Evolutionary conservation across 2,329 filamentous ascomycete genomes (phyloP).

Genomic region (Fusarium chaquense): DNA sequence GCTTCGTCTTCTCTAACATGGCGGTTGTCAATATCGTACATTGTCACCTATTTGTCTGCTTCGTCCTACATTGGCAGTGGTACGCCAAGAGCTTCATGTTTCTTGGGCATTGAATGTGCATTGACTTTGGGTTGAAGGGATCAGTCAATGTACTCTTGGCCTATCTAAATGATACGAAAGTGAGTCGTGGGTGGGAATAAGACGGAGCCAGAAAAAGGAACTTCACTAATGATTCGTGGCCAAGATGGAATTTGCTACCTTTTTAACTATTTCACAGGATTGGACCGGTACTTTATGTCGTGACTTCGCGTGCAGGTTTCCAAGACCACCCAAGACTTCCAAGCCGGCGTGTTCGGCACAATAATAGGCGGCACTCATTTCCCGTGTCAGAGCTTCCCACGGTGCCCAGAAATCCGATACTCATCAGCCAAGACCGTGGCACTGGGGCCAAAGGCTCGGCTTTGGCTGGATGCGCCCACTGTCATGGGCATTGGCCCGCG

Average conservation of each 20-base stretch:
- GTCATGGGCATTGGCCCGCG: slow-evolving; percentile 38
- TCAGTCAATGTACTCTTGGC: slow-evolving; percentile 1
- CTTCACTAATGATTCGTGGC: slow-evolving; percentile 18
- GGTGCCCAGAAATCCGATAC: slow-evolving; percentile 36
- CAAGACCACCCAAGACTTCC: slow-evolving; percentile 45
- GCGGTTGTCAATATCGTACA: slow-evolving; percentile 18
- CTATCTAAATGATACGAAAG: background rate
- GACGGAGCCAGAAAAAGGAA: slow-evolving; percentile 1
- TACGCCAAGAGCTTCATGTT: slow-evolving; percentile 35
- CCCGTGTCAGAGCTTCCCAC: slow-evolving; percentile 24
- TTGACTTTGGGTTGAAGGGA: slow-evolving; percentile 14
- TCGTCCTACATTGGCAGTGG: slow-evolving; percentile 40
- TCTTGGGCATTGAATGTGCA: slow-evolving; percentile 26
- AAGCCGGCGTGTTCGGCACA: slow-evolving; percentile 48
- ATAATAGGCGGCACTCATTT: slow-evolving; percentile 45
- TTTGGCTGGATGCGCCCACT: slow-evolving; percentile 24
- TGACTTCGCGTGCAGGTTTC: slow-evolving; percentile 34
- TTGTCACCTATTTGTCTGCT: slow-evolving; percentile 28
- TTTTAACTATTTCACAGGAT: slow-evolving; percentile 19
- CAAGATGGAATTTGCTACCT: slow-evolving; percentile 23
- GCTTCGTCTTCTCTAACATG: slow-evolving; percentile 4
- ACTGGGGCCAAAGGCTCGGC: slow-evolving; percentile 41
- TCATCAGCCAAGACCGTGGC: slow-evolving; percentile 47
- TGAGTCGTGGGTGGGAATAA: slow-evolving; percentile 3
- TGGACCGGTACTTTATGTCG: slow-evolving; percentile 8